Evolutionary conservation across 208 protist genomes (phyloP), one percentile per base, ranked within the genome.

Genomic region (Acanthamoeba pearcei): DNA sequence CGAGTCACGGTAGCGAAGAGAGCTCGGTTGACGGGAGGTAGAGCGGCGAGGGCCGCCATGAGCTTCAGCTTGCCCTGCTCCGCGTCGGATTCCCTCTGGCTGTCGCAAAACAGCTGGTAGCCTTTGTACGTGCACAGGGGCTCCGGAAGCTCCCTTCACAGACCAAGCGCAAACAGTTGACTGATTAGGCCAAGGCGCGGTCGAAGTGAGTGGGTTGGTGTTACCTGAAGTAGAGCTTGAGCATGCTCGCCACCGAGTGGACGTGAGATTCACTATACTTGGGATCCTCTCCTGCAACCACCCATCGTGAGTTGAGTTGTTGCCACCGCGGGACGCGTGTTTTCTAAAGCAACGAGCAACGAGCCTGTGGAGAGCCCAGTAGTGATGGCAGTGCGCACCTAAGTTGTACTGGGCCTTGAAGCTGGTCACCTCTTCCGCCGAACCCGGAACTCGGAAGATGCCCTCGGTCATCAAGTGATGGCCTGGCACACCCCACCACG

Each of bases 181-280:
- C 38, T 38, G 38, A 38, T 38, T 38, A 38, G 38, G 38, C 38
- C 38, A 38, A 2, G 38, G 38, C 38, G 38, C 38, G 53, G 15
- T 13, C 53, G 53, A 22, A 15, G 53, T 38, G 13, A 13, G 53
- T 19, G 10, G 10, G 29, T 74, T 74, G 66, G 27, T 24, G 13
- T 32, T 19, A 80, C 72, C 72, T 57, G 55, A 89, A 89, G 53
- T 89, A 89, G 5, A 68, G 82, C n/a, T 89, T 89, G 49, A 89
- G 82, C 53, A 89, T 57, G 32, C 82, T 89, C 1, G 53, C 55
- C 5, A 89, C 82, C 5, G 82, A 89, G 82, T 89, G 82, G n/a
- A 66, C 29, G 22, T 89, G 72, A 10, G 32, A 27, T 9, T 80
- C 72, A 9, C 19, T 53, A 17, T 29, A 80, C 9, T 80, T 19